Base-by-base conservation (phyloP, 2,329 filamentous ascomycete species). In the Bipolaris sorokiniana region DNA sequence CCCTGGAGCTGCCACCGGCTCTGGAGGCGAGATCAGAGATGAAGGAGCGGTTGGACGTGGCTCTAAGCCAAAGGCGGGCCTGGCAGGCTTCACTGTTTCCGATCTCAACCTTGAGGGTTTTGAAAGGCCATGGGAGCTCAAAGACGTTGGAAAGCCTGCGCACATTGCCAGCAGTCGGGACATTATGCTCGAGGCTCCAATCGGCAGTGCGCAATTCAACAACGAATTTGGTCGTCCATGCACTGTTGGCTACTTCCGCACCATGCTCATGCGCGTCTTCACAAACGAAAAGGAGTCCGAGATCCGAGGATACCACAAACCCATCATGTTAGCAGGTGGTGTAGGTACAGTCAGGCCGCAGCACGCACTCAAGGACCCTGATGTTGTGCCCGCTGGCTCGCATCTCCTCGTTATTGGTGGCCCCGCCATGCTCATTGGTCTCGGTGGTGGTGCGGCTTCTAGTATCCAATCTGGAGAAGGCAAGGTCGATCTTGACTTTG, bases 301-400 rank as follows among this genome's bases (percentile, higher is more conserved):
- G 65, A 85, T 91, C 71, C 86, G 94, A 66, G 95, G 95, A 22
- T 99, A 96, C 75, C 95, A 98, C 79, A 99, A 99, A 81, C 95
- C 95, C 9, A 97, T 97, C 76, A 96, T 97, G 91, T 92, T 99
- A 79, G 95, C 95, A 61, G 95, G 95, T 72, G 95, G 95, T 73
- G 87, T 98, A 34, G 95, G 95, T 47, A 97, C 91, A 5, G 94
- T 98, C 28, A 83, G 95, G 56, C 94, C 95, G 13, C 88, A 94
- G 68, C 91, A 97, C 72, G 94, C 95, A 2, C 83, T 97, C 57
- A 99, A 99, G 79, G 85, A 90, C 61, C 86, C 89, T 7, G 83
- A 85, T 11, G 83, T 91, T 61, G 95, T 99, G 16, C 88, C 88
- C 50, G 86, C 92, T 49, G 94, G 92, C n/a, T 92, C 93, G 16